Percentiles rank a stretch among this genome's conserved stretches.
Conservation (phyloP, 371 early-diverging fungal species). For the Massospora cicadina region DNA sequence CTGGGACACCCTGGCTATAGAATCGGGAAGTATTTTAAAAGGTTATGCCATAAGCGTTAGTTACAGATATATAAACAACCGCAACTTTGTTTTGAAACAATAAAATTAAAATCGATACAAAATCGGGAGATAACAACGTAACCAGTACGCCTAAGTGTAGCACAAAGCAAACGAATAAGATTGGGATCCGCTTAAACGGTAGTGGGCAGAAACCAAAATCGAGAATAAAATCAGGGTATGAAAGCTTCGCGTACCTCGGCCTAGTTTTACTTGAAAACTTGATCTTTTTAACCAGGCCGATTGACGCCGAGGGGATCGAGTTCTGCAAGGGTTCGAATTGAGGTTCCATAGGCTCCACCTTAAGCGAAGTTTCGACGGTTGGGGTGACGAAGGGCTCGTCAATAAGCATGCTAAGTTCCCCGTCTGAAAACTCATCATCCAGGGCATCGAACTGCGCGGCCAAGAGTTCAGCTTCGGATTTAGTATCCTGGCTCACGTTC, state of each 20-base stretch:
- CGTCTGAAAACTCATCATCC: neutral
- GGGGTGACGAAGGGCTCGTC: neutral
- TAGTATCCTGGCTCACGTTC: too few species aligned
- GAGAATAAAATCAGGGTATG: too few species aligned
- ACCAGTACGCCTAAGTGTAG: neutral
- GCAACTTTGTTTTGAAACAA: neutral
- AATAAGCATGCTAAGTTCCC: neutral
- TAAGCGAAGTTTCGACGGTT: neutral
- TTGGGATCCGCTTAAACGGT: too few species aligned
- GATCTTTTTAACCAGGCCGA: neutral
- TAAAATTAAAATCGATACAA: neutral
- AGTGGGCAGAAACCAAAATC: too few species aligned
- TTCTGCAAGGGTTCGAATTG: neutral
- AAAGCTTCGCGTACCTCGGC: neutral
- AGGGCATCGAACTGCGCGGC: too few species aligned
- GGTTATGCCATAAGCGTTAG: neutral
- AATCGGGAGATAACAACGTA: neutral
- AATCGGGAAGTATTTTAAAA: neutral
- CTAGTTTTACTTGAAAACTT: neutral
- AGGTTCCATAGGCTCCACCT: neutral
- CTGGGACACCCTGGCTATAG: neutral
- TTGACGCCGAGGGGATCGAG: neutral
- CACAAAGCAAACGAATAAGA: neutral
- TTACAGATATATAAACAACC: neutral
- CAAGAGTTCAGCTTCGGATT: too few species aligned